Conservation (phyloP, 306 rosid species). For the Cicer yamashitae region DNA sequence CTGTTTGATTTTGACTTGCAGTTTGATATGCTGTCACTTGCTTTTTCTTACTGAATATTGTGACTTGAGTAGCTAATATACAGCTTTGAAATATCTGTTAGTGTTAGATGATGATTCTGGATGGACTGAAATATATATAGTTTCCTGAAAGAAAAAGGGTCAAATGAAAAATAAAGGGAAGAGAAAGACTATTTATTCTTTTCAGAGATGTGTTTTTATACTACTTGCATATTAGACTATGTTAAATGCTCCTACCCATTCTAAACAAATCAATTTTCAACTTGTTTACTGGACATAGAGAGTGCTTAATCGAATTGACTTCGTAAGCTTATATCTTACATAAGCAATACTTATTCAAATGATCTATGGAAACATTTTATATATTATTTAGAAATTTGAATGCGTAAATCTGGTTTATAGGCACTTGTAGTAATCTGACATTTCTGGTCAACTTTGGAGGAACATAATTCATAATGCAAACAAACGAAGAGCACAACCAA, state of each 20-base stretch:
- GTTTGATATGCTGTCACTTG: constrained; percentile 10
- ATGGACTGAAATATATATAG: constrained; percentile 25
- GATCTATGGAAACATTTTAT: constrained; percentile 4
- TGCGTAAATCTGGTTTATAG: constrained; percentile 39
- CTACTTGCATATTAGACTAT: constrained; percentile 2
- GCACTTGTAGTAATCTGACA: constrained; percentile 40
- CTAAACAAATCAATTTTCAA: constrained; percentile 11
- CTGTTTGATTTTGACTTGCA: constrained; percentile 31
- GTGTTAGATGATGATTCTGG: constrained; percentile 10
- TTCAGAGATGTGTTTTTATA: not conserved
- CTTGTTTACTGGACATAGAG: not conserved
- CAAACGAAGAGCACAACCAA: constrained; percentile 30
- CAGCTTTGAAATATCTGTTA: constrained; percentile 1
- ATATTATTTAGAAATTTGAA: constrained; percentile 31
- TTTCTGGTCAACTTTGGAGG: not conserved
- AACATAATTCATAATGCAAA: constrained; percentile 49
- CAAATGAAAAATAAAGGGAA: constrained; percentile 7
- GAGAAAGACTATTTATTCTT: not conserved
- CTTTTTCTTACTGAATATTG: not conserved
- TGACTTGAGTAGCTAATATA: constrained; percentile 8
- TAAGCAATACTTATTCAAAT: constrained; percentile 30
- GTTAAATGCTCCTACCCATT: constrained; percentile 10
- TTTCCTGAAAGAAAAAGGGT: not conserved
- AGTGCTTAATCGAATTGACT: not conserved
- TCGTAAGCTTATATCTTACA: constrained; percentile 9